These are phyloP conservation scores for Cryptococcus sp. DNA, from an alignment of 1,284 basidiomycete species.

Conservation along the genomic window DNA sequence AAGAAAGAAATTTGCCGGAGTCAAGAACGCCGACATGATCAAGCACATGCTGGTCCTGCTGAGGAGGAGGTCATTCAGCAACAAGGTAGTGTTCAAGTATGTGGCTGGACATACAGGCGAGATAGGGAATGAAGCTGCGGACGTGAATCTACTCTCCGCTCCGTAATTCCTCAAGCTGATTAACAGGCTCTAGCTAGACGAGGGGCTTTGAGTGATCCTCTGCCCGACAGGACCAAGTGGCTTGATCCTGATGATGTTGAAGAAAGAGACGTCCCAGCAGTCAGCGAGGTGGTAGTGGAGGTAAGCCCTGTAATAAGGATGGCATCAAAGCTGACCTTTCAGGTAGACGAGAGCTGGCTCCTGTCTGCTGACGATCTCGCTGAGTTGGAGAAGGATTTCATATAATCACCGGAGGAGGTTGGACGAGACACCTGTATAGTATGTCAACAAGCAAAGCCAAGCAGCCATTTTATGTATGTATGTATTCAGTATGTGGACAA, in stretches of 20 bases:
- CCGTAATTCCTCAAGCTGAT: neutral
- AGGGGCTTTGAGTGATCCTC: slow-evolving; percentile 28
- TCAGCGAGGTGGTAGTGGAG: slow-evolving; percentile 52
- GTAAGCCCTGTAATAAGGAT: slow-evolving; percentile 8
- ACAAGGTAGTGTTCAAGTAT: slow-evolving; percentile 40
- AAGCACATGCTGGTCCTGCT: slow-evolving; percentile 45
- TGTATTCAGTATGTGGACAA: neutral
- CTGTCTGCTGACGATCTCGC: slow-evolving; percentile 31
- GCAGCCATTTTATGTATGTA: no score
- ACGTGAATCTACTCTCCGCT: slow-evolving; percentile 29
- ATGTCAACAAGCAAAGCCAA: no score
- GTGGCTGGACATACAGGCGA: slow-evolving; percentile 41
- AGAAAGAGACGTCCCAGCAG: slow-evolving; percentile 24
- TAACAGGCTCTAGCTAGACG: slow-evolving; percentile 34
- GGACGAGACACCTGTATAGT: no score
- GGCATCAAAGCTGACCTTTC: neutral
- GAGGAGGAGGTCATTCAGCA: slow-evolving; percentile 16
- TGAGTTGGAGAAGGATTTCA: slow-evolving; percentile 23
- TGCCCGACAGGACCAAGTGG: slow-evolving; percentile 32
- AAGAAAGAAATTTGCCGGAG: slow-evolving; percentile 16
- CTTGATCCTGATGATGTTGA: slow-evolving; percentile 32
- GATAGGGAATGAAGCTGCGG: slow-evolving; percentile 45
- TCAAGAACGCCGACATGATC: slow-evolving; percentile 47
- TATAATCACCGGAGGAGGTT: neutral
- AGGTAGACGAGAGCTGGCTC: slow-evolving; percentile 36